These are phyloP conservation scores for Tieghemostelium lacteum DNA, from an alignment of 78 protist genomes.

Conservation along the genomic window DNA sequence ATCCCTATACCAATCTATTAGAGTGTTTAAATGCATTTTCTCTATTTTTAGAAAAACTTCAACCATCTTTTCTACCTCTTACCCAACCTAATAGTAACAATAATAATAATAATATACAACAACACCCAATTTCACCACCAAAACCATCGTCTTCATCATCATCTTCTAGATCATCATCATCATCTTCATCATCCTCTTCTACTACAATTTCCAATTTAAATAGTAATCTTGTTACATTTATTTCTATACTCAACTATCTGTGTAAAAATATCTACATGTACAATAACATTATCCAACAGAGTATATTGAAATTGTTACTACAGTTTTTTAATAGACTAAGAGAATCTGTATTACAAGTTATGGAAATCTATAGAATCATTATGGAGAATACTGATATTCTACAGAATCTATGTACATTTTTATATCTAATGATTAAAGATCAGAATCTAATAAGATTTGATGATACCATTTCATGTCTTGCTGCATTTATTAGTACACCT, in stretches of 20 bases:
- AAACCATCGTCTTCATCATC: neutral
- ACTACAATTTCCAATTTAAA: neutral
- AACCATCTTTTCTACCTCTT: slow-evolving; percentile 11
- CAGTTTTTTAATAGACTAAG: slow-evolving; percentile 26
- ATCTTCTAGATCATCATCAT: neutral
- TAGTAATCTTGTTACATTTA: neutral
- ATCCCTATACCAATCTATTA: slow-evolving; percentile 16
- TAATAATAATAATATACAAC: neutral
- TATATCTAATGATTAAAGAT: neutral
- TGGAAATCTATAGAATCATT: slow-evolving; percentile 29
- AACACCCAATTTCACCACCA: neutral
- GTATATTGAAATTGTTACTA: neutral
- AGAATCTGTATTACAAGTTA: slow-evolving; percentile 18
- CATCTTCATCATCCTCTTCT: neutral
- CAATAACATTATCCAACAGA: slow-evolving; percentile 5
- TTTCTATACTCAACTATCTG: slow-evolving; percentile 34
- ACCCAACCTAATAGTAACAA: neutral
- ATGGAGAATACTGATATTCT: slow-evolving; percentile 35
- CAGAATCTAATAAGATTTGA: neutral
- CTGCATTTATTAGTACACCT: slow-evolving; percentile 21
- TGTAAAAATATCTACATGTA: slow-evolving; percentile 12
- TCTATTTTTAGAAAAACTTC: slow-evolving; percentile 10
- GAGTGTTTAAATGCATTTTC: slow-evolving; percentile 26
- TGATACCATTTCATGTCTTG: slow-evolving; percentile 15
- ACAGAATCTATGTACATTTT: slow-evolving; percentile 12